Evolutionary conservation across 1,139 yeast genomes (phyloP), one percentile per base, ranked within the genome.

Genomic region (Diutina sp.): DNA sequence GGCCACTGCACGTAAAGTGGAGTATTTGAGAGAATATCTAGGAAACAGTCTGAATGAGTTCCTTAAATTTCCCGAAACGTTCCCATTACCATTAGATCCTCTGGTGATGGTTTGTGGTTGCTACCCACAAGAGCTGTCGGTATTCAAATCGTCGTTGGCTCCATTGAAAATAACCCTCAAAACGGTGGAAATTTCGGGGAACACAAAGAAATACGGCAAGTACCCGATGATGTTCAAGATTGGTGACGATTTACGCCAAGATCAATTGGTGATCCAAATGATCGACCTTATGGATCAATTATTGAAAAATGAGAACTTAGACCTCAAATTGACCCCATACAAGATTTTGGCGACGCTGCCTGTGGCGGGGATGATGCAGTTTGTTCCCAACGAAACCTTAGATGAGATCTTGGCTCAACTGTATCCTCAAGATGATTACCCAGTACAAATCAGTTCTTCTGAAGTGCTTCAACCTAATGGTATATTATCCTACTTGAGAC

Each of bases 241-340:
- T 55, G 99, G 99, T 2, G 99, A 95, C 69, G 99, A 95, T 67
- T 73, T 95, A 56, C 76, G 98, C 58, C 99, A 95, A 68, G 99
- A 95, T 72, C 99, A 95, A 68, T 78, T 95, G 62, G 96, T 93
- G 29, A 88, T 90, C 56, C 99, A 95, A 68, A 89, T 95, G 58
- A 88, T 95, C 57, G 82, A 87, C 57, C 73, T 95, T 58, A 93
- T 95, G 97, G 97, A 93, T 68, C 90, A 85, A 65, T 77, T 95
- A 55, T 72, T 95, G 58, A 84, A 87, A 61, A 89, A 89, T 66
- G 99, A 95, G 65, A 95, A 93, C 66, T 82, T 95, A 60, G 97
- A 95, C 67, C 75, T 95, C 65, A 82, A 82, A 65, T 75, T 95
- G 58, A 89, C 91, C 2, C 98, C 99, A 0, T 95, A 95, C 65